These are phyloP conservation scores for Trametes villosa DNA, from an alignment of 768 basidiomycete genomes.

Conservation along the genomic window DNA sequence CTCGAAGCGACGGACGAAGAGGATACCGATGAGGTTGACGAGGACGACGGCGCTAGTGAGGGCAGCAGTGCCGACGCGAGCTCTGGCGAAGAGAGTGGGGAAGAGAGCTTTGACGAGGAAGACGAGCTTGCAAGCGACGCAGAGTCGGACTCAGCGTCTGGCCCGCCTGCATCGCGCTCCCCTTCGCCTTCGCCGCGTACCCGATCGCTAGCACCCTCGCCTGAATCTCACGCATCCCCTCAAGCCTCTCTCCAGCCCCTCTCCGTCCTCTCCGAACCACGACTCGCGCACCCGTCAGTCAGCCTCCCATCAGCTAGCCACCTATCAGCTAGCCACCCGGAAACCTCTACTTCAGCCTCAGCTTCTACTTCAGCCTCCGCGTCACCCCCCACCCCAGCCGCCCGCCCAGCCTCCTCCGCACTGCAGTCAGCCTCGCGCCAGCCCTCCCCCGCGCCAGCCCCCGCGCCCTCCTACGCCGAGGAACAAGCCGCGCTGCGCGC, in stretches of 20 bases:
- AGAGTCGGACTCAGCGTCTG: conserved; percentile 26
- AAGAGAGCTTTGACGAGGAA: conserved; percentile 15
- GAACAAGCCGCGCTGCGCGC: conserved; percentile 35
- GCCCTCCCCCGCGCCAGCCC: background rate
- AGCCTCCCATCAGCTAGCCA: background rate
- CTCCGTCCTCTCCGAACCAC: conserved; percentile 7
- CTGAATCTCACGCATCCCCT: conserved; percentile 1
- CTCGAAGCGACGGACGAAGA: conserved; percentile 9
- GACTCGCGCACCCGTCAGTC: background rate
- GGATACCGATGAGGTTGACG: conserved; percentile 21
- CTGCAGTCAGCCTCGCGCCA: background rate
- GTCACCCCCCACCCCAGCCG: background rate
- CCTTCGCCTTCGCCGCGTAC: conserved; percentile 30
- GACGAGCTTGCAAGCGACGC: conserved; percentile 17
- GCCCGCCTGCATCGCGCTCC: conserved; percentile 35
- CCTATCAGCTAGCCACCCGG: background rate
- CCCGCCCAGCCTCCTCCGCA: background rate
- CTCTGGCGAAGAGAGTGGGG: conserved; percentile 13
- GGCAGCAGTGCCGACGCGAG: no score
- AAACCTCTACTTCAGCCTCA: background rate
- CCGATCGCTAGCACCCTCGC: conserved; percentile 14
- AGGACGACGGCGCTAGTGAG: conserved; percentile 19
- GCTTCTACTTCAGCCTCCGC: background rate
- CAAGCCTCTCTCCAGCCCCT: background rate
- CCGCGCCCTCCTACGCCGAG: conserved; percentile 26